Conservation (phyloP, 2,329 filamentous ascomycete genomes). For the Claviceps capensis region DNA sequence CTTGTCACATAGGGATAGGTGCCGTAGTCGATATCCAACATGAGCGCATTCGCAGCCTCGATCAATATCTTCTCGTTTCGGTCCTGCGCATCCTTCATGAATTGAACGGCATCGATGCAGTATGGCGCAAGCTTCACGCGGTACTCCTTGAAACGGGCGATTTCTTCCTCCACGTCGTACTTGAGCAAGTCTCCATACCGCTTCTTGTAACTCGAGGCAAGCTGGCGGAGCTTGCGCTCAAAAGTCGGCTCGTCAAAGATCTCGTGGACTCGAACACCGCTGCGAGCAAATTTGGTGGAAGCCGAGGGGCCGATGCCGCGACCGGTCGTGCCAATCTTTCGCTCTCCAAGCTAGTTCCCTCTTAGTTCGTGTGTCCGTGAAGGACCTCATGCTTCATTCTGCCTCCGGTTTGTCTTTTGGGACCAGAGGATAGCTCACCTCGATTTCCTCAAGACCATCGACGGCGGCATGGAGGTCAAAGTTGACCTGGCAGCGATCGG, state of each 20-base stretch:
- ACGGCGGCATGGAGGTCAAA: slow-evolving; percentile 53
- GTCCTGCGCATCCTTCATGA: slow-evolving; percentile 48
- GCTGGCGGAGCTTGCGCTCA: slow-evolving; percentile 47
- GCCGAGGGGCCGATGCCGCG: slow-evolving; percentile 16
- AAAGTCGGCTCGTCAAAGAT: slow-evolving; percentile 54
- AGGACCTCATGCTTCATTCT: background rate
- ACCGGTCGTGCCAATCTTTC: slow-evolving; percentile 23
- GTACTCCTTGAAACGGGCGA: slow-evolving; percentile 46
- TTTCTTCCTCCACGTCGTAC: slow-evolving; percentile 57
- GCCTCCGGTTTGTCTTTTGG: background rate
- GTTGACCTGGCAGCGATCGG: slow-evolving; percentile 48
- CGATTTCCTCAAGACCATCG: slow-evolving; percentile 52
- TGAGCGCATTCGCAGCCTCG: slow-evolving; percentile 48
- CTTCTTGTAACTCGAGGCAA: slow-evolving; percentile 48
- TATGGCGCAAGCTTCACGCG: slow-evolving; percentile 43
- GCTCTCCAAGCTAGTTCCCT: slow-evolving; percentile 1
- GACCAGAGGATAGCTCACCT: slow-evolving; percentile 23
- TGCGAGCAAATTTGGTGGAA: slow-evolving; percentile 27
- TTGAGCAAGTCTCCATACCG: slow-evolving; percentile 52
- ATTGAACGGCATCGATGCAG: slow-evolving; percentile 52
- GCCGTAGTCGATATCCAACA: slow-evolving; percentile 51
- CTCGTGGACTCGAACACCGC: slow-evolving; percentile 52
- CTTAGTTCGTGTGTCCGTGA: background rate
- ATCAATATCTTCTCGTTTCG: slow-evolving; percentile 47
- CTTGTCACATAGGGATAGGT: slow-evolving; percentile 16